These are phyloP conservation scores for Boletus subcaerulescens DNA, from an alignment of 768 basidiomycete genomes.

Conservation along the genomic window DNA sequence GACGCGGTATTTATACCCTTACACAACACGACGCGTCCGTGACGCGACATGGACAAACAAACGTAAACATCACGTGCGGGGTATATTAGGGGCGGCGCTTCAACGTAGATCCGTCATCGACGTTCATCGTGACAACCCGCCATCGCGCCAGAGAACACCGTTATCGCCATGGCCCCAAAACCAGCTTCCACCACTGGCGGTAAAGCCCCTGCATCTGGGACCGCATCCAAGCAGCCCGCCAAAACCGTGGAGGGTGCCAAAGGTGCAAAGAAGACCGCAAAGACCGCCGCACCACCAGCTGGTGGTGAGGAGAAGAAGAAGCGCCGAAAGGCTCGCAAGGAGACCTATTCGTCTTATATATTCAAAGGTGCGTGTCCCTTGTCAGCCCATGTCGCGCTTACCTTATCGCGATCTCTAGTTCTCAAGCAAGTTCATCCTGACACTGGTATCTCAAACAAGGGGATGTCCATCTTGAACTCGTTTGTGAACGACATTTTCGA, in stretches of 20 bases:
- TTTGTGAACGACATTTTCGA: constrained; percentile 97
- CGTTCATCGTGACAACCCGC: constrained; percentile 18
- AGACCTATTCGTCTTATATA: constrained; percentile 92
- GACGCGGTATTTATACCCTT: constrained; percentile 23
- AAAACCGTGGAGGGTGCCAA: constrained; percentile 54
- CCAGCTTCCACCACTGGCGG: constrained; percentile 67
- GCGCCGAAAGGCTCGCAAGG: constrained; percentile 81
- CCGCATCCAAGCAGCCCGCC: constrained; percentile 63
- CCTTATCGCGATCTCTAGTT: constrained; percentile 44
- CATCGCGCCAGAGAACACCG: neutral
- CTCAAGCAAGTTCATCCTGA: constrained; percentile 98
- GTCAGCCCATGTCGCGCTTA: neutral
- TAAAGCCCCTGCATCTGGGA: constrained; percentile 60
- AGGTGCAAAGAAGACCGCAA: constrained; percentile 76
- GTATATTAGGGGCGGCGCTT: constrained; percentile 35
- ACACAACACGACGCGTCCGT: constrained; percentile 40
- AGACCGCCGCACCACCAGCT: constrained; percentile 48
- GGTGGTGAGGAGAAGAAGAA: constrained; percentile 83
- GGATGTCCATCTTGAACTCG: constrained; percentile 94
- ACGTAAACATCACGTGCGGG: constrained; percentile 29
- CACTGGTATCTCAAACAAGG: constrained; percentile 99
- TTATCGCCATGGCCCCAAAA: constrained; percentile 48
- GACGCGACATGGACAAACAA: constrained; percentile 34
- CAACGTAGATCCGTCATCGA: constrained; percentile 2
- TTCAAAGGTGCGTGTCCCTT: constrained; percentile 65